Percentiles rank a stretch among this genome's conserved stretches.
Conservation (phyloP, 2,329 filamentous ascomycete species). For the Trichoderma polysporum region DNA sequence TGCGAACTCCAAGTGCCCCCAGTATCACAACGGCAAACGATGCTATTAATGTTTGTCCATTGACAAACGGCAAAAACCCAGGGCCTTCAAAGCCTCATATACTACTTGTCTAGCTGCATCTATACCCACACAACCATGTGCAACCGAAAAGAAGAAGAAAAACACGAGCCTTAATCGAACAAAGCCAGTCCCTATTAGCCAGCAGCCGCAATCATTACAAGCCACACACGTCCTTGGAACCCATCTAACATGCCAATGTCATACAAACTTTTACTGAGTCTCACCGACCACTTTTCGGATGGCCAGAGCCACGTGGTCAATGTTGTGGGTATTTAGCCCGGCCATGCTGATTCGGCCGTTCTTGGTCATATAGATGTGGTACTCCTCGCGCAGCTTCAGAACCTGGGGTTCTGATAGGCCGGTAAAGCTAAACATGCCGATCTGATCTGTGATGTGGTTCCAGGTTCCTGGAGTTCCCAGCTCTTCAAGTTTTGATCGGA, state of each 20-base stretch:
- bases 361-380: constrained; percentile 91
- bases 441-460: constrained; percentile 98
- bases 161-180: background rate
- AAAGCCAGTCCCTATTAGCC: background rate
- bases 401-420: constrained; percentile 75
- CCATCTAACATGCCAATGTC: constrained; percentile 7
- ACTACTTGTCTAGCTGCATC: constrained; percentile 12
- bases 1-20: no score
- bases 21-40: no score
- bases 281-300: constrained; percentile 74
- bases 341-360: constrained; percentile 99
- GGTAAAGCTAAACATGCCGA: constrained; percentile 98
- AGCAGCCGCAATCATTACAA: background rate
- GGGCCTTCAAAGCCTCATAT: background rate
- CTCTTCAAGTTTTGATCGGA: constrained; percentile 79
- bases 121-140: constrained; percentile 1
- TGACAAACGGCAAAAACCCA: background rate
- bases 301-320: constrained; percentile 90
- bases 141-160: background rate
- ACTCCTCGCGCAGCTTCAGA: constrained; percentile 64
- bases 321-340: constrained; percentile 86
- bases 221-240: background rate
- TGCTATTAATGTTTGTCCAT: background rate
- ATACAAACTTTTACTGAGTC: constrained; percentile 25
- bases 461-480: constrained; percentile 84